A percentile compares a stretch with the other conserved stretches of the same genome.
Evolutionary conservation across 352 stramenopile genomes (phyloP).

Genomic region (Phytophthora fragariaefolia): DNA sequence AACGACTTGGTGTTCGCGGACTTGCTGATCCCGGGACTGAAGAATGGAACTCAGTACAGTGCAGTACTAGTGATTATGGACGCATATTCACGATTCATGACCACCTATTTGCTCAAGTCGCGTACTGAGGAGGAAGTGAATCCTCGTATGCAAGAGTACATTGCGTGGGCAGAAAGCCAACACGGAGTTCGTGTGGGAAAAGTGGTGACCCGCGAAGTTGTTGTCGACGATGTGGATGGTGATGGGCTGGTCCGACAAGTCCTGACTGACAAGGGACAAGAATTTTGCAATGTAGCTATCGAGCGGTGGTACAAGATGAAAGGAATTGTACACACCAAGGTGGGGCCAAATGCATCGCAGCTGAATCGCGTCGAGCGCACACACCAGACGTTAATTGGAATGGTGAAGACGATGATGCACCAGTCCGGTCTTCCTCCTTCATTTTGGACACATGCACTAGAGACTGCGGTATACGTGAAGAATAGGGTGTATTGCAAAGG

Average conservation of each 20-base stretch:
- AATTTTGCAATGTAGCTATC: background rate
- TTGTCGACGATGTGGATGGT: background rate
- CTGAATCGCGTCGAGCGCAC: background rate
- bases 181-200: background rate
- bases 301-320: background rate
- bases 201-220: background rate
- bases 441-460: background rate
- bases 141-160: background rate
- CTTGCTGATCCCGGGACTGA: background rate
- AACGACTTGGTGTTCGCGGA: slow-evolving; percentile 7
- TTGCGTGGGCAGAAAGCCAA: background rate
- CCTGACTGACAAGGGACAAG: background rate
- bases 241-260: background rate
- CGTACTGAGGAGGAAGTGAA: background rate
- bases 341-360: background rate
- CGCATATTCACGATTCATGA: background rate
- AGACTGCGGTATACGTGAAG: background rate
- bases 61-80: background rate
- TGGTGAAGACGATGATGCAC: background rate
- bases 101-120: background rate
- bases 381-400: background rate
- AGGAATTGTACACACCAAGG: background rate
- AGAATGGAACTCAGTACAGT: slow-evolving; percentile 4
- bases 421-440: background rate
- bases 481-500: background rate